Percentiles rank a stretch among this genome's conserved stretches.
Conservation (phyloP, 2,329 filamentous ascomycete species). For the Neonectria coccinea region DNA sequence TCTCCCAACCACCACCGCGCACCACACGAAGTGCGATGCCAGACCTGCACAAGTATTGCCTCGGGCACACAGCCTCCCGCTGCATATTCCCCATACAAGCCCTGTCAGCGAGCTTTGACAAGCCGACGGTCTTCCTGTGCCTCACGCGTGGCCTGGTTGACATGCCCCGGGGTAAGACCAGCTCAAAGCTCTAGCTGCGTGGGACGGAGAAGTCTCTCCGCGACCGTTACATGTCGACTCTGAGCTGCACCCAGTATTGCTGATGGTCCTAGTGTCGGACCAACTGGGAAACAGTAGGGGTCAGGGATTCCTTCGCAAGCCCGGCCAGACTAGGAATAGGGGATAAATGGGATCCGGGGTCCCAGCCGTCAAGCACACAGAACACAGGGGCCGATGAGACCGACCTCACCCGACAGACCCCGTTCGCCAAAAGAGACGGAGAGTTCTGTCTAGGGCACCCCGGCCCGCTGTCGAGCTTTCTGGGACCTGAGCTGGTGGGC, state of each 20-base stretch:
- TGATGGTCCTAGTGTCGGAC: conserved; percentile 32
- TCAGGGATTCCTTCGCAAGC: conserved; percentile 49
- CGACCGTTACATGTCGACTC: conserved; percentile 38
- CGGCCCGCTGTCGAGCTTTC: conserved; percentile 34
- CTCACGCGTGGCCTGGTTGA: conserved; percentile 39
- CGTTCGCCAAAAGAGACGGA: conserved; percentile 43
- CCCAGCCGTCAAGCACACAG: conserved; percentile 38
- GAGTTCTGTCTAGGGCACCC: conserved; percentile 39
- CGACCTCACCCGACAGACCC: conserved; percentile 40
- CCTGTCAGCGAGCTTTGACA: conserved; percentile 31
- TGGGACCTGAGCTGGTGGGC: conserved; percentile 32
- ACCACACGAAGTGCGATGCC: conserved; percentile 15
- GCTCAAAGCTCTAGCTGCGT: conserved; percentile 29
- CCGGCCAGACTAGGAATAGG: conserved; percentile 50
- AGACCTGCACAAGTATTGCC: conserved; percentile 28
- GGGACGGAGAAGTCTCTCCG: conserved; percentile 31
- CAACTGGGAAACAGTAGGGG: conserved; percentile 31
- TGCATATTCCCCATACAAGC: conserved; percentile 42
- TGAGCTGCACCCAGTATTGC: conserved; percentile 29
- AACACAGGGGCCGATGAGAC: conserved; percentile 32
- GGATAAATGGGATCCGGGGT: conserved; percentile 32
- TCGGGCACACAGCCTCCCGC: conserved; percentile 31
- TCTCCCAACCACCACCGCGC: conserved; percentile 2
- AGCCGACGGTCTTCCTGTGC: conserved; percentile 14
- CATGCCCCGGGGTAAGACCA: conserved; percentile 41